Evolutionary conservation across 116 monocot species (phyloP), one percentile per base, ranked within the genome.

Genomic region (Trichopus zeylanicus): DNA sequence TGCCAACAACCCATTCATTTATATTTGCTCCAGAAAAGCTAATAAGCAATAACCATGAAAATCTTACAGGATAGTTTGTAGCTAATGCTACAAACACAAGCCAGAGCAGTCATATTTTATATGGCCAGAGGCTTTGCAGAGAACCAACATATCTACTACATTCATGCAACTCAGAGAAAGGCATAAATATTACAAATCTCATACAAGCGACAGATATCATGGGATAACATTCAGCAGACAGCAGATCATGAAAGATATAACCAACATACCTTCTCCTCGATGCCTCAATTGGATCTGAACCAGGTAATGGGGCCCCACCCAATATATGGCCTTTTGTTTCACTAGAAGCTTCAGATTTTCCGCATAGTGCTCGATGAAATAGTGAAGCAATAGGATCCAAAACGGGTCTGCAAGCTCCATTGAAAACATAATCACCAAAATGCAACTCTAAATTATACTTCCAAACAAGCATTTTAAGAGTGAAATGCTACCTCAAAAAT

Each of bases 201-300:
- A 35, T 5, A 6, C 5, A 35, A 35, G 34, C 34, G 34, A 35
- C 5, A n/a, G n/a, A n/a, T 5, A 33, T 8, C 32, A 33, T 33
- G 32, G 32, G 32, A 5, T 33, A 46, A 9, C 15, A 16, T 46
- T 11, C 46, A 48, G 21, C 7, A 1, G 2, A 49, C 23, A 5
- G 23, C 22, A 1, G 15, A 16, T 16, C 15, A 18, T 46, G 46
- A 11, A 46, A 18, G 15, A 9, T 13, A 46, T 35, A 10, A 46
- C 46, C 46, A 18, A 25, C 12, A 9, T 75, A 85, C 89, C 89
- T 78, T 69, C 89, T 75, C 69, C 89, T 78, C 26, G 81, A 65
- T 73, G 89, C 78, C 29, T 90, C 89, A 65, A 90, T 76, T 52
- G 89, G 73, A 79, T 85, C 89, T 53, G 85, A 90, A 66, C 89